phyloP scores from a whole-genome alignment of 2,329 filamentous ascomycete species.

The Aspergillus novofumigatus region DNA sequence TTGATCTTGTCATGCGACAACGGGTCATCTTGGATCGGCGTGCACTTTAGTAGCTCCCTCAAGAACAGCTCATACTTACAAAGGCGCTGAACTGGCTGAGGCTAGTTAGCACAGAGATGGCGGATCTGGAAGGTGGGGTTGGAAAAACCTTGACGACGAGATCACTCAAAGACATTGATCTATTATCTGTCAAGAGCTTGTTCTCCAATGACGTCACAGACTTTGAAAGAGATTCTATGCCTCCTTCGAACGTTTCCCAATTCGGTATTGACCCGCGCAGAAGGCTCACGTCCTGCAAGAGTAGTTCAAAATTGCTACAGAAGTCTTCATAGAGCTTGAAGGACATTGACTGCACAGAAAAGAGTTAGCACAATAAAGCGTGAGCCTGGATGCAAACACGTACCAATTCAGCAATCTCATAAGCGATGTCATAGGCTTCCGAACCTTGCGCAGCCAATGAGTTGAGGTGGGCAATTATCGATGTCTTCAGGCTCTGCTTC shows the following conservation, averaged over 20 bases:
- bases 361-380: conserved; percentile 40
- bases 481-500: conserved; percentile 26
- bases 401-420: conserved; percentile 52
- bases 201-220: conserved; percentile 68
- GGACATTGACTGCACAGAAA: conserved; percentile 62
- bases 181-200: conserved; percentile 60
- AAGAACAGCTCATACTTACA: conserved; percentile 90
- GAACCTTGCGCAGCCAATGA: conserved; percentile 48
- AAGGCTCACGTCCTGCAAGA: conserved; percentile 71
- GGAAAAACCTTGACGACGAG: conserved; percentile 75
- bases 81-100: conserved; percentile 81
- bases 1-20: conserved; percentile 76
- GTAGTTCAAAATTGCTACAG: conserved; percentile 80
- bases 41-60: conserved; percentile 74
- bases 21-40: conserved; percentile 79
- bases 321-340: conserved; percentile 92
- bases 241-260: conserved; percentile 78
- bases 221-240: conserved; percentile 76
- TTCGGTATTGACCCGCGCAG: conserved; percentile 64
- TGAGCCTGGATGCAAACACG: conserved; percentile 1
- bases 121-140: conserved; percentile 1
- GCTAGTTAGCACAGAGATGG: conserved; percentile 10
- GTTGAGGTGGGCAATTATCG: conserved; percentile 27
- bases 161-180: conserved; percentile 77
- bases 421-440: conserved; percentile 52